phyloP scores from a whole-genome alignment of 2,329 filamentous ascomycete species.

The Epichloe brachyelytri region DNA sequence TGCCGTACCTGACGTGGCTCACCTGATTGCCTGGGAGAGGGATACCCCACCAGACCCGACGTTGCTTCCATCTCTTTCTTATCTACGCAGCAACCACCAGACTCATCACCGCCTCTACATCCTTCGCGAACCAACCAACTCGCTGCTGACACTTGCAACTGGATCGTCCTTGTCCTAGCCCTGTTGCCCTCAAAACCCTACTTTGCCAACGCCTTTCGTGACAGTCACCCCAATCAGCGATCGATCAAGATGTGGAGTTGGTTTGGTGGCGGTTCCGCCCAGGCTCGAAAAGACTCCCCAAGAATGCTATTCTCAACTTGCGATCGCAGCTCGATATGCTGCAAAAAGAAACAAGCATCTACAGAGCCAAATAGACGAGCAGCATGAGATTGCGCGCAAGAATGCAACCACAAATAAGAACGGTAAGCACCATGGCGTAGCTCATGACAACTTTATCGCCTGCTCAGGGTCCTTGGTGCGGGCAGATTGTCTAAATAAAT shows the following conservation, averaged over 20 bases:
- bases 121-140: not conserved
- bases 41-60: slow-evolving; percentile 2
- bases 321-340: slow-evolving; percentile 92
- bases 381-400: slow-evolving; percentile 80
- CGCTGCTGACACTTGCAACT: not conserved
- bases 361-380: slow-evolving; percentile 84
- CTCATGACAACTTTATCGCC: not conserved
- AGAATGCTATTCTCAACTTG: slow-evolving; percentile 87
- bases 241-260: slow-evolving; percentile 57
- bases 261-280: slow-evolving; percentile 74
- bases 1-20: not conserved
- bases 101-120: not conserved
- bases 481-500: slow-evolving; percentile 8
- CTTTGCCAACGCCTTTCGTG: not conserved
- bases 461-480: not conserved
- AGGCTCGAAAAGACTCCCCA: slow-evolving; percentile 90
- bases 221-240: not conserved
- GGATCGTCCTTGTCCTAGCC: not conserved
- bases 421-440: slow-evolving; percentile 40
- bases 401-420: slow-evolving; percentile 78
- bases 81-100: not conserved
- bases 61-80: not conserved
- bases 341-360: slow-evolving; percentile 85
- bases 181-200: not conserved
- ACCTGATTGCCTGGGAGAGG: slow-evolving; percentile 1